Percentiles rank a stretch among this genome's conserved stretches.
phyloP scores from a whole-genome alignment of 2,329 filamentous ascomycete species.

The Cytospora schulzeri region DNA sequence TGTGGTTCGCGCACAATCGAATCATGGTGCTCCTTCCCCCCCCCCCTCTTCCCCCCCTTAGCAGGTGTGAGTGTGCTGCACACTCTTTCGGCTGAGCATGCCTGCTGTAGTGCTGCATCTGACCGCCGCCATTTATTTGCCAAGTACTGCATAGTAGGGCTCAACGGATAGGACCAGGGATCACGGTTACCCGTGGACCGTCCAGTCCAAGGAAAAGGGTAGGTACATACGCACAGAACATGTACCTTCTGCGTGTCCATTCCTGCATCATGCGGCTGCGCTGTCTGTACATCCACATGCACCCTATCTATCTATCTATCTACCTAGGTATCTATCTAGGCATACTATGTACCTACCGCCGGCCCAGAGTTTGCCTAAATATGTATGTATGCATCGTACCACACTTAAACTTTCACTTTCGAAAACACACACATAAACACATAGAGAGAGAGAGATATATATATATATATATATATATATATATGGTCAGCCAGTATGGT shows the following conservation, averaged over 20 bases:
- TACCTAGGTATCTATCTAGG: too few relatives aligned
- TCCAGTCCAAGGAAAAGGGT: background rate
- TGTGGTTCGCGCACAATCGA: background rate
- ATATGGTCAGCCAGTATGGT: too few relatives aligned
- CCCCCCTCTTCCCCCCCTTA: too few relatives aligned
- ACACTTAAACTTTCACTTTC: too few relatives aligned
- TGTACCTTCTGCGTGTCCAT: background rate
- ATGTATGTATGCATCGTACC: background rate
- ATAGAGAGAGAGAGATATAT: background rate
- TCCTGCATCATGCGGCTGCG: background rate
- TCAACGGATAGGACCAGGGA: background rate
- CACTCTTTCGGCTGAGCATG: background rate
- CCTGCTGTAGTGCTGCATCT: slow-evolving; percentile 8
- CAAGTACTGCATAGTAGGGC: slow-evolving; percentile 2
- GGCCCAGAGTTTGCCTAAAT: too few relatives aligned
- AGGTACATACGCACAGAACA: background rate
- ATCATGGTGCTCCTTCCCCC: background rate
- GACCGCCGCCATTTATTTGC: slow-evolving; percentile 6
- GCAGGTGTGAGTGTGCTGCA: background rate
- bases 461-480: too few relatives aligned
- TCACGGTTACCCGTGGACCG: background rate
- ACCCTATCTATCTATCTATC: too few relatives aligned
- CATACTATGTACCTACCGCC: too few relatives aligned
- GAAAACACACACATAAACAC: too few relatives aligned
- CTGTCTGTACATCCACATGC: background rate